Percentiles rank a stretch among this genome's conserved stretches.
These are phyloP conservation scores for Candida schatavii DNA, from an alignment of 805 yeast genomes.

Conservation along the genomic window DNA sequence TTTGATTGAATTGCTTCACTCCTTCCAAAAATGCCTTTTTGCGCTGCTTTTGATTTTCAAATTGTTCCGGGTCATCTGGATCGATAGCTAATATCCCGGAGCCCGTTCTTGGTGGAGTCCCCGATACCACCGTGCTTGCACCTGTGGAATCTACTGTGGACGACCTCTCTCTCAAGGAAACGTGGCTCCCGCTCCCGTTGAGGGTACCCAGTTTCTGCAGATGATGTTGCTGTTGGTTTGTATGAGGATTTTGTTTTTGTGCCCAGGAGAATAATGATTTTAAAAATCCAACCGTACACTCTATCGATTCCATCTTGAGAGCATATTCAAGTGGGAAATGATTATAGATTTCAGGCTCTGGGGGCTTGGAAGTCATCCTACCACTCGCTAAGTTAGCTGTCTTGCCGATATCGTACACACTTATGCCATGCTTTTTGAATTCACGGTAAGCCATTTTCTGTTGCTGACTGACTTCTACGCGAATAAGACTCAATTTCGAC, in stretches of 20 bases:
- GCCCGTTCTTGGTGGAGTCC: conserved; percentile 17
- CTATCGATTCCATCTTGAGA: conserved; percentile 75
- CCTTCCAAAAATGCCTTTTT: conserved; percentile 81
- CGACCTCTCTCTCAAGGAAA: conserved; percentile 24
- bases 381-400: conserved; percentile 76
- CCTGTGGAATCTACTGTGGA: conserved; percentile 27
- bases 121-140: conserved; percentile 14
- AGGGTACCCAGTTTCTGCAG: too few species aligned
- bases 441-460: conserved; percentile 54
- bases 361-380: conserved; percentile 53
- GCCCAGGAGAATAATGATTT: conserved; percentile 86
- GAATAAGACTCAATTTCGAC: conserved; percentile 64
- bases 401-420: conserved; percentile 70
- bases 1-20: conserved; percentile 73
- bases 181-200: conserved; percentile 11
- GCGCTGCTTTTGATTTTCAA: conserved; percentile 78
- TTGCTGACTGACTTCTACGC: conserved; percentile 67
- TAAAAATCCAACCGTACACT: conserved; percentile 76
- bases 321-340: conserved; percentile 78
- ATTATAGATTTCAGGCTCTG: conserved; percentile 52
- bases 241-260: conserved; percentile 46
- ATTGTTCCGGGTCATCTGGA: conserved; percentile 74
- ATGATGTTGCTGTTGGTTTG: neutral
- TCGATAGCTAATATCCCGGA: conserved; percentile 27
- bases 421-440: conserved; percentile 49